Base-by-base conservation (phyloP, 2,329 filamentous ascomycete genomes). In the Neodidymelliopsis sp. region DNA sequence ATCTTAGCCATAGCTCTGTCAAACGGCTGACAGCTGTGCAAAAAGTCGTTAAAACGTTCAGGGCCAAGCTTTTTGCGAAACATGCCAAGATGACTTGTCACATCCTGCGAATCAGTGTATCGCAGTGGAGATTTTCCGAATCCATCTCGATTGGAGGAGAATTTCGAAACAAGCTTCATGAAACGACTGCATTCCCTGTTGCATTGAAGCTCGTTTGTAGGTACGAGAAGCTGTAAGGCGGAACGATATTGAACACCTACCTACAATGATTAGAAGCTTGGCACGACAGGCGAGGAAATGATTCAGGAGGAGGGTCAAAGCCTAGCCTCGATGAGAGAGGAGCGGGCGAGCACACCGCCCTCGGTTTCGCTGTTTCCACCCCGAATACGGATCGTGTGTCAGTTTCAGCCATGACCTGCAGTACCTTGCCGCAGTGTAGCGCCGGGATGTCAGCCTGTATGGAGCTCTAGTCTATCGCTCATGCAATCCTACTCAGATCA, bases 31-130 rank as follows among this genome's bases (percentile, higher is more conserved):
- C 47, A 44, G 29, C 39, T 36, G 30, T 50, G 25, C 28, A 42
- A 24, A 18, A 16, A 34, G 22, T 27, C 28, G 5, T 24, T 28
- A 7, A 20, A 42, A 34, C 22, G 27, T 6, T 3, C 13, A 7
- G 2, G 24, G 49, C 49, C 49, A 52, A 52, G 49, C 49, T 33
- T 46, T 42, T 40, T 25, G 2, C 36, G 49, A 52, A 52, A 52
- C 49, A 38, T 20, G 49, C 37, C 37, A 52, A 52, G 49, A 24
- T 42, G 25, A 16, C 48, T 51, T 51, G 31, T 33, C 28, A 27
- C 31, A n/a, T 23, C 20, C 25, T 27, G 30, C 30, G 28, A 23
- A 44, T 45, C 25, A 44, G 34, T 31, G 25, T 41, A 19, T 19
- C 16, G 20, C 37, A 36, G 15, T 25, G 23, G 11, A 16, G 18